Base-by-base conservation (phyloP, 1,284 basidiomycete genomes). In the Exobasidium rhododendri region DNA sequence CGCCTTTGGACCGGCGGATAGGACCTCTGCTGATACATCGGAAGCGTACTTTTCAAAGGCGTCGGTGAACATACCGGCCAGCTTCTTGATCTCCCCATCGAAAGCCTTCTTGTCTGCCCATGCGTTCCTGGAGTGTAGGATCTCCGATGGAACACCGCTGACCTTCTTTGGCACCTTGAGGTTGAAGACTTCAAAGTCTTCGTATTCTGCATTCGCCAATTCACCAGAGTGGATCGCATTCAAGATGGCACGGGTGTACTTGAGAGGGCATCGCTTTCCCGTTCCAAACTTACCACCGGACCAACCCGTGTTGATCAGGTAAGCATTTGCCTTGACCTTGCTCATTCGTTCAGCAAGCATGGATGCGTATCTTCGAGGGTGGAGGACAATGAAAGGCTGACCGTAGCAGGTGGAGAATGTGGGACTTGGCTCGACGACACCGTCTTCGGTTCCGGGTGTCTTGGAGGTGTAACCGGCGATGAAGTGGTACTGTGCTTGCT, bases 301-400 rank as follows among this genome's bases (percentile, higher is more conserved):
- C 94, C 94, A 98, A 77, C 94, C 94, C 22, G 94, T 97, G 88
- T 98, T 97, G 86, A 98, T 91, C 79, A 98, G 86, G 92, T 92
- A 98, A 85, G 94, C 97, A 82, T 94, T 83, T 78, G 93, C 93
- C 67, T 92, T 87, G 84, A 91, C 85, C 82, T 89, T 86, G 63
- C 88, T 83, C 94, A 98, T 98, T 78, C 91, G 88, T 79, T 92
- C 89, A 7, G 94, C 92, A 72, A 99, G 86, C 96, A 98, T 99
- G 82, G 89, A 86, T 56, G 94, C 94, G 83, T 99, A 99, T 69
- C 92, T 67, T 44, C 69, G 68, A 4, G 82, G 78, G 83, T 96
- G 94, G 64, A 97, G 90, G 69, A 97, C 90, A 80, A 99, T 96
- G 86, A 98, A 99, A 31, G 96, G 94, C 66, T 96, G 94, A 74